Evolutionary conservation across 208 protist genomes (phyloP), one percentile per base, ranked within the genome.

Genomic region (Naegleria lovaniensis): DNA sequence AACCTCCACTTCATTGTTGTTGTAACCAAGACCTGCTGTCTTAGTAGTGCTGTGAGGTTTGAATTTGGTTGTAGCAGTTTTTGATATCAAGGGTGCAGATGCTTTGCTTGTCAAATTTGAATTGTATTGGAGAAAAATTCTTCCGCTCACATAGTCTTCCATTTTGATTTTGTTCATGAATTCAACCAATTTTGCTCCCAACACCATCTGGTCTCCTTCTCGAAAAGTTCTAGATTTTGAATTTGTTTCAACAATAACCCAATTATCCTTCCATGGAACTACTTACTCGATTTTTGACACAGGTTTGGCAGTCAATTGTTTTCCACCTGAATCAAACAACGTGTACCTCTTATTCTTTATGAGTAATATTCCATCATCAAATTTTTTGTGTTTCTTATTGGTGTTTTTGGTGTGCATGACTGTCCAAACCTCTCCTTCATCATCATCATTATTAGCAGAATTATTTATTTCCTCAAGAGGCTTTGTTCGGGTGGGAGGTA

Each of bases 301-400:
- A 48, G 16, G 22, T 36, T 19, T 84, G 5, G 83, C 6, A 19
- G 29, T 16, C 0, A 91, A 25, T 22, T 36, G 6, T 51, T 91
- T 91, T 43, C 59, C 90, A 9, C 36, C 0, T 16, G 67, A 48
- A 91, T 91, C 84, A 48, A 38, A 55, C 19, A 91, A 79, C 22
- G 41, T 79, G 39, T 84, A 91, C 16, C 15, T 86, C 7, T 79
- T 67, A 6, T 41, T n/a, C 15, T 36, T n/a, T 13, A 91, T 36
- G 16, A 52, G 4, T 16, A 91, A 79, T 29, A 91, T 9, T 41
- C 90, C 90, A 79, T 91, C 90, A 51, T 83, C 52, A 91, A 84
- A 91, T 0, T 58, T 52, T 51, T 91, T 91, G 48, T 91, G 90
- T 79, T 91, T 91, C 29, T 91, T 91, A 39, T 91, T 91, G 0